These are phyloP conservation scores for Serendipita sp. DNA, from an alignment of 768 basidiomycete genomes.

Conservation along the genomic window DNA sequence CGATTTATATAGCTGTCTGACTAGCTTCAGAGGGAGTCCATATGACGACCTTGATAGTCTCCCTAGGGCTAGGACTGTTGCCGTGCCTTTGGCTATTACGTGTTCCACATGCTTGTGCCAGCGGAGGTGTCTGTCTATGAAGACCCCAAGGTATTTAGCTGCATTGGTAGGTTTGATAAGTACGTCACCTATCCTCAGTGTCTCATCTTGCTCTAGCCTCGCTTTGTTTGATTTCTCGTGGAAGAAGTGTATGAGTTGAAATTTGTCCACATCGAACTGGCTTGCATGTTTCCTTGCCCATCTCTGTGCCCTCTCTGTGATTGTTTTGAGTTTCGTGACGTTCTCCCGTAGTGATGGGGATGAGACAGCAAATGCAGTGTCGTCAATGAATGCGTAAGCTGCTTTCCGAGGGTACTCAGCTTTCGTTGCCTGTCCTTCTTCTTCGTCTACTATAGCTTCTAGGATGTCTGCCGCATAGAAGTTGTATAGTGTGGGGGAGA, in stretches of 20 bases:
- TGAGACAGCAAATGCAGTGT: background rate
- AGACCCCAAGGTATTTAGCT: conserved; percentile 3
- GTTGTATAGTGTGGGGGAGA: conserved; percentile 11
- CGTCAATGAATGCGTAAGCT: background rate
- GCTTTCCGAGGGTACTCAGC: background rate
- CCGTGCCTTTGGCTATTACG: background rate
- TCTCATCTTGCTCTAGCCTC: background rate
- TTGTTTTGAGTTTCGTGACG: background rate
- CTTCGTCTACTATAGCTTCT: background rate
- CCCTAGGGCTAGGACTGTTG: background rate
- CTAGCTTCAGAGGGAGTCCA: background rate
- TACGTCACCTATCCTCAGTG: background rate
- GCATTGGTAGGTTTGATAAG: background rate
- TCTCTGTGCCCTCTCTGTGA: background rate
- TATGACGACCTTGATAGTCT: background rate
- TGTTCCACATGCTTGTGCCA: background rate
- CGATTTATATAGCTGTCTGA: background rate
- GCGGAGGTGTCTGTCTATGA: conserved; percentile 6
- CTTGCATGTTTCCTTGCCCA: background rate
- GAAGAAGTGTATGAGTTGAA: background rate
- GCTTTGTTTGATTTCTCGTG: background rate
- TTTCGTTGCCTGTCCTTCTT: background rate
- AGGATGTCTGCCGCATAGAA: conserved; percentile 9
- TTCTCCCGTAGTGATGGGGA: background rate
- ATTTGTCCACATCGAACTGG: background rate